These are phyloP conservation scores for Candida lessepsii DNA, from an alignment of 805 yeast species.

Conservation along the genomic window DNA sequence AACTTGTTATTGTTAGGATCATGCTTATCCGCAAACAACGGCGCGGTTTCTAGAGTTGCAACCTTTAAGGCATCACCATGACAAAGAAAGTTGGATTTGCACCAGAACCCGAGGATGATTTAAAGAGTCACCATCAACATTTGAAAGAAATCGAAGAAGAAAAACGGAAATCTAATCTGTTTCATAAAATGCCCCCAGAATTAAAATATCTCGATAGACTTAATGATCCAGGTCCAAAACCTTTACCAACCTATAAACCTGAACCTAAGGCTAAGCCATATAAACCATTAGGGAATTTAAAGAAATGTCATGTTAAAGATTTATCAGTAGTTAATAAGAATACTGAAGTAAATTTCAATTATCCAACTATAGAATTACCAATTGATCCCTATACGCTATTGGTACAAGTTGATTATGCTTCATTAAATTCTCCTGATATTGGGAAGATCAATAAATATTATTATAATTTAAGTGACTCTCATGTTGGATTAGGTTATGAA, in stretches of 20 bases:
- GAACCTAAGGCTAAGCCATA: constrained; percentile 1
- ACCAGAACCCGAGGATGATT: constrained; percentile 34
- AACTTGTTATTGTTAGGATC: constrained; percentile 31
- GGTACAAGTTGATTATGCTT: constrained; percentile 57
- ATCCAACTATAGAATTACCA: constrained; percentile 49
- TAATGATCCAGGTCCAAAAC: constrained; percentile 15
- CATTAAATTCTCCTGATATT: constrained; percentile 66
- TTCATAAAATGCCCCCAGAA: constrained; percentile 43
- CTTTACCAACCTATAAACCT: constrained; percentile 9
- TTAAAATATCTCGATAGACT: constrained; percentile 31
- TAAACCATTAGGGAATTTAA: constrained; percentile 44
- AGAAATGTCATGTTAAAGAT: constrained; percentile 51
- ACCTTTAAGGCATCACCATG: neutral
- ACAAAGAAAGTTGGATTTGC: constrained; percentile 41
- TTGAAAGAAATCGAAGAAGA: constrained; percentile 27
- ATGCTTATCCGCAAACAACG: constrained; percentile 11
- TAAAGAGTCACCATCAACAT: constrained; percentile 33
- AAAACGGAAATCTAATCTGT: constrained; percentile 28
- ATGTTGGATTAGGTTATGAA: constrained; percentile 68
- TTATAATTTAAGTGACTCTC: constrained; percentile 50
- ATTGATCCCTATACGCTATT: constrained; percentile 48
- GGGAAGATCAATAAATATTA: constrained; percentile 56
- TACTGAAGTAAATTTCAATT: constrained; percentile 52
- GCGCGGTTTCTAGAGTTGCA: constrained; percentile 8
- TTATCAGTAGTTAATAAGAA: constrained; percentile 42